Base-by-base conservation (phyloP, 2,329 filamentous ascomycete genomes). In the Pestalotiopsis sp. region DNA sequence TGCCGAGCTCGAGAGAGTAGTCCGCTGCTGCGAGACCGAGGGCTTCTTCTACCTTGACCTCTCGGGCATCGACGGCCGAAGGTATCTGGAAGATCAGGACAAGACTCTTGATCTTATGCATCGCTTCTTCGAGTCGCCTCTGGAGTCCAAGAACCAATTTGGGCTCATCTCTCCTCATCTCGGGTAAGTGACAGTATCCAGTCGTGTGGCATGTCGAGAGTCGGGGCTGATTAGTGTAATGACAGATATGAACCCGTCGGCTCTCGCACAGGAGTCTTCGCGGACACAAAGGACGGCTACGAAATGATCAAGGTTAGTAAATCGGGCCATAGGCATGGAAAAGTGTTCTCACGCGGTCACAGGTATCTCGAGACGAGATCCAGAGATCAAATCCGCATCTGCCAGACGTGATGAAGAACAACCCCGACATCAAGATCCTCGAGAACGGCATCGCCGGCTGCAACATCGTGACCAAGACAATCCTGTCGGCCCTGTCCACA, bases 11-110 rank as follows among this genome's bases (percentile, higher is more conserved):
- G 84, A 87, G 70, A 86, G 83, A 73, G 78, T 87, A 7, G 75
- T 87, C 67, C 78, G 81, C 45, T 81, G 80, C 71, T 88, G 86
- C 75, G 78, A 84, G 69, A 79, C 82, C 23, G 82, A 85, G 41
- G 86, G 86, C 1, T 88, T 84, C 80, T 88, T 88, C 77, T 87
- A 88, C 75, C 81, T 88, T 56, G 84, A 88, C 74, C 81, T 88
- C 11, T 74, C 83, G 70, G 81, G 80, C 70, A 85, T 87, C 69
- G 86, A 88, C 72, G 86, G 86, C 70, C 84, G 85, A 69, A 77
- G 85, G 61, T 82, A 86, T 77, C 80, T 88, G 68, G 80, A 82
- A 45, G 86, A 88, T 76, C 82, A 86, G 71, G 80, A 87, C 75
- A 82, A 86, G 72, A 84, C 83, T 2, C 80, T 88, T 38, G 80